These are phyloP conservation scores for Tylopilus subfusipes DNA, from an alignment of 768 basidiomycete species.

Conservation along the genomic window DNA sequence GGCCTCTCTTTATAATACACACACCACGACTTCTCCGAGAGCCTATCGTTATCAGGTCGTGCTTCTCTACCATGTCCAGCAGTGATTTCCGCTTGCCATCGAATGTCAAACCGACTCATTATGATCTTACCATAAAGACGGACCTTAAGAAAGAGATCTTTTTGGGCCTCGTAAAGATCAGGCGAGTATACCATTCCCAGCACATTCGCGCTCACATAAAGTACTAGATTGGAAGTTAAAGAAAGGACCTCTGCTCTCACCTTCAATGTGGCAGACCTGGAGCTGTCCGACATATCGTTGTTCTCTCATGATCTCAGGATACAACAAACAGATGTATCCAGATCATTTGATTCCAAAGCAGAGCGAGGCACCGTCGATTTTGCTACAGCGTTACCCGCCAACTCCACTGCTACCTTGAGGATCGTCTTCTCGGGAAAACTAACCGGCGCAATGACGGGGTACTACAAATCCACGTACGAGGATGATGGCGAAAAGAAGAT, in stretches of 20 bases:
- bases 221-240: constrained; percentile 56
- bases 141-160: constrained; percentile 78
- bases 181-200: constrained; percentile 38
- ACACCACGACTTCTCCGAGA: background rate
- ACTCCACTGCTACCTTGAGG: constrained; percentile 66
- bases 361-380: constrained; percentile 68
- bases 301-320: constrained; percentile 51
- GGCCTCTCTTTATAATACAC: background rate
- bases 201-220: background rate
- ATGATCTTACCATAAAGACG: constrained; percentile 75
- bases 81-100: constrained; percentile 53
- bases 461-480: constrained; percentile 70
- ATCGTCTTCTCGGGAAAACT: constrained; percentile 69
- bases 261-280: constrained; percentile 62
- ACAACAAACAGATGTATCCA: constrained; percentile 43
- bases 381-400: constrained; percentile 54
- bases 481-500: constrained; percentile 59
- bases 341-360: constrained; percentile 52
- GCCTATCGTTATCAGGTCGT: background rate
- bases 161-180: constrained; percentile 70
- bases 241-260: constrained; percentile 57
- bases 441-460: constrained; percentile 73
- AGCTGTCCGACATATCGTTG: constrained; percentile 54
- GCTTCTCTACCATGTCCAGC: constrained; percentile 14
- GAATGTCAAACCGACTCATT: constrained; percentile 67